Base-by-base conservation (phyloP, 164 flowering plant genomes). In the Piper betle region DNA sequence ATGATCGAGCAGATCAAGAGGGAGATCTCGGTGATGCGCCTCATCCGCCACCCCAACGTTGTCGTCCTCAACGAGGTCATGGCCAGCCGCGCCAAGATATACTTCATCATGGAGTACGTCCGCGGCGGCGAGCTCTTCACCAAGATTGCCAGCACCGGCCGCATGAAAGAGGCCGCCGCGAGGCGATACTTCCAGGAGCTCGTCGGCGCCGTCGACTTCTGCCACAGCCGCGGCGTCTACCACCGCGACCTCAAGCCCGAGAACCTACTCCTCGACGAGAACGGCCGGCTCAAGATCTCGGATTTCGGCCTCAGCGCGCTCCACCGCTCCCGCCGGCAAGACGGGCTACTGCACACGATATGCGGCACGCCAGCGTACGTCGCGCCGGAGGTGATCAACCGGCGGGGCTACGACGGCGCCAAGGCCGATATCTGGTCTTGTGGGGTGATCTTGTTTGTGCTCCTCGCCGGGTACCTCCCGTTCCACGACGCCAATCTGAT, bases 161-260 rank as follows among this genome's bases (percentile, higher is more conserved):
- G 65, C 60, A 71, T 76, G 12, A 68, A 70, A 59, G 79, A 75
- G 46, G 74, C 73, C 11, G 60, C 17, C 0, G 77, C 72, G 3
- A 65, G 77, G 5, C 70, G 66, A 40, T 70, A 73, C 58, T 76
- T 76, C 52, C 77, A 73, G 48, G 77, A 76, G 42, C 53, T 76
- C 55, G 63, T 76, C 12, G 67, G 68, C 5, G 72, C 76, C 2
- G 63, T 73, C 16, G 74, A 70, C 63, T 73, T 66, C 66, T 76
- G 79, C 53, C 79, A 76, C 43, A 73, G 79, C 64, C 59, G 74
- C n/a, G 79, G 79, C 4, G 79, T 76, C 52, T 76, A 73, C 68
- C 79, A 73, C 70, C 67, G 79, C 2, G 79, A 76, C 52, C 73
- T 76, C 15, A 76, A 76, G 43, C 79, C 77, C 1, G 79, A 76